A percentile compares a stretch with the other conserved stretches of the same genome.
Conservation (phyloP, 805 yeast species). For the Henningerozyma blattae region DNA sequence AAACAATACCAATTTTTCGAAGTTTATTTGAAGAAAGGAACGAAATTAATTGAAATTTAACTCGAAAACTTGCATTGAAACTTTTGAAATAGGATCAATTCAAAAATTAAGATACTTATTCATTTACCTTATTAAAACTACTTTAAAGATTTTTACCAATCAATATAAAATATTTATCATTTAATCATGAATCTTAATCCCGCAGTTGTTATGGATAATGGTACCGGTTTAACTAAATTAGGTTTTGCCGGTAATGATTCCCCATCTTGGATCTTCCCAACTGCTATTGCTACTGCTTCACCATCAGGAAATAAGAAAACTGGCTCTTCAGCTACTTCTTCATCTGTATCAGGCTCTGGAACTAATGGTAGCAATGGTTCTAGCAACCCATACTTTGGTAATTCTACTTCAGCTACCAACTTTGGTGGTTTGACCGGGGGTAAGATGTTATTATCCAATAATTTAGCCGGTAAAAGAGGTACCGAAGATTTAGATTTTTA, state of each 20-base stretch:
- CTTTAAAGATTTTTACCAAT: no score
- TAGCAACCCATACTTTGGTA: slow-evolving; percentile 21
- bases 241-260: slow-evolving; percentile 99
- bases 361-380: slow-evolving; percentile 14
- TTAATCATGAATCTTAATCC: no score
- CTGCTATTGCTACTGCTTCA: slow-evolving; percentile 74
- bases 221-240: slow-evolving; percentile 94
- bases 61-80: no score
- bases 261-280: slow-evolving; percentile 94
- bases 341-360: slow-evolving; percentile 27
- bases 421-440: slow-evolving; percentile 18
- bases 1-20: no score
- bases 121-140: no score
- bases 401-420: slow-evolving; percentile 27
- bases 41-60: no score
- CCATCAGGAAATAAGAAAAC: slow-evolving; percentile 28
- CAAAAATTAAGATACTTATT: no score
- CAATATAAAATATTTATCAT: no score
- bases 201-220: slow-evolving; percentile 96
- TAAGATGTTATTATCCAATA: slow-evolving; percentile 21
- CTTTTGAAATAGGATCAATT: no score
- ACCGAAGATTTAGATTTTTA: slow-evolving; percentile 89
- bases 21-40: no score
- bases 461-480: slow-evolving; percentile 62
- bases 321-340: slow-evolving; percentile 26